Base-by-base conservation (phyloP, 805 yeast species). In the Spathaspora passalidarum region DNA sequence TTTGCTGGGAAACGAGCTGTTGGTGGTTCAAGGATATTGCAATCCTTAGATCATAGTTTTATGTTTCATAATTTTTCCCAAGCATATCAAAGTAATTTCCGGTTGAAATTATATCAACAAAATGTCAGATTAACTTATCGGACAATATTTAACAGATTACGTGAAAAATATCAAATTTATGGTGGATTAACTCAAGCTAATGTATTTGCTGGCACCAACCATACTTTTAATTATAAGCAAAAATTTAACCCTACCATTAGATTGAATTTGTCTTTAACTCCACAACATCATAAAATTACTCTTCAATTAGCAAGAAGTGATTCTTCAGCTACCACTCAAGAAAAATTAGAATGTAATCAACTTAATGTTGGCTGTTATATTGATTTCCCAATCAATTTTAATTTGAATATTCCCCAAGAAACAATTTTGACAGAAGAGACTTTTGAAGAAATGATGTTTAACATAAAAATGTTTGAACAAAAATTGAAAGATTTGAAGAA, bases 381-480 rank as follows among this genome's bases (percentile, higher is more conserved):
- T 22, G 74, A 68, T 43, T 66, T 68, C 52, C 63, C 66, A 29
- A 50, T 67, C 18, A 54, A 55, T 43, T 45, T 46, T n/a, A 51
- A 49, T 22, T 50, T 68, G 14, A 51, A 51, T 21, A 63, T 68
- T 25, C 73, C 73, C 7, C 43, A 56, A 9, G 61, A 63, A 46
- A 67, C 73, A 3, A 50, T 66, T 19, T 55, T 69, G 43, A 59
- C 55, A 38, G 61, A 58, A 14, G 71, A 66, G 25, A 54, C 66
- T 9, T 49, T 68, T 43, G 61, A 62, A n/a, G 85, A 82, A 17
- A 70, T 82, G 38, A 70, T 70, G 49, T 81, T 81, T 36, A 89
- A 84, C 53, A 84, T 87, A 55, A 68, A 66, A 44, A 55, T 61
- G 36, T 62, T 78, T 46, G 73, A 76, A 50, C 52, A 59, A 18